Base-by-base conservation (phyloP, 192 early-diverging fungal species). In the Chytriomyces sp. region DNA sequence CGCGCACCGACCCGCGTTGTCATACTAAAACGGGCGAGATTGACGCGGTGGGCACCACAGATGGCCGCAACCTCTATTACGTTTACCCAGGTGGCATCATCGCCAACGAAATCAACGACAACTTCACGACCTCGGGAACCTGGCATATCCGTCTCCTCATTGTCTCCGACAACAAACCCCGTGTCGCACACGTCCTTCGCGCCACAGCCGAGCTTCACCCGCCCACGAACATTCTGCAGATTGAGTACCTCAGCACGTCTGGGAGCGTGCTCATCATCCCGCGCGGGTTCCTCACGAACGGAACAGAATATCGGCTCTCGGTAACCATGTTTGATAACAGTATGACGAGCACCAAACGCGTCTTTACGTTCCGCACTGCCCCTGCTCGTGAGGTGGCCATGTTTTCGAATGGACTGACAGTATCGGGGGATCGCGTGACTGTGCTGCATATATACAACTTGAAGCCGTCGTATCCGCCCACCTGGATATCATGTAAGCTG, bases 281-380 rank as follows among this genome's bases (percentile, higher is more conserved):
- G 2, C 31, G 38, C 7, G 33, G 22, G n/a, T 68, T 68, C 32
- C 28, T 68, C 2, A 53, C 14, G 12, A 68, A 53, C 36, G 66
- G 26, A 26, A 68, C 66, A 36, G 22, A 30, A 38, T 68, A 68
- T 32, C 53, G 56, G 52, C 26, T 68, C 22, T 56, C 66, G 7
- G 54, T 68, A 32, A 68, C 66, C 32, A 56, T 68, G 66, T 68
- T 68, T 56, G 66, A 68, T 36, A 68, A 68, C 53, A 55, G 52
- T 17, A 68, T 68, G 54, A 26, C 53, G 22, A 56, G 52, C 30
- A 68, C 66, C 3, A 53, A 56, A 33, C 44, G 34, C 3, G 22
- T 34, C 44, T 68, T 68, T 34, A 55, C 66, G 5, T 68, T 68
- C 54, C 6, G 26, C 19, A 68, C 66, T 8, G 66, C 52, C 10